Percentiles rank a stretch among this genome's conserved stretches.
These are phyloP conservation scores for Scedosporium dehoogii DNA, from an alignment of 2,329 filamentous ascomycete species.

Conservation along the genomic window DNA sequence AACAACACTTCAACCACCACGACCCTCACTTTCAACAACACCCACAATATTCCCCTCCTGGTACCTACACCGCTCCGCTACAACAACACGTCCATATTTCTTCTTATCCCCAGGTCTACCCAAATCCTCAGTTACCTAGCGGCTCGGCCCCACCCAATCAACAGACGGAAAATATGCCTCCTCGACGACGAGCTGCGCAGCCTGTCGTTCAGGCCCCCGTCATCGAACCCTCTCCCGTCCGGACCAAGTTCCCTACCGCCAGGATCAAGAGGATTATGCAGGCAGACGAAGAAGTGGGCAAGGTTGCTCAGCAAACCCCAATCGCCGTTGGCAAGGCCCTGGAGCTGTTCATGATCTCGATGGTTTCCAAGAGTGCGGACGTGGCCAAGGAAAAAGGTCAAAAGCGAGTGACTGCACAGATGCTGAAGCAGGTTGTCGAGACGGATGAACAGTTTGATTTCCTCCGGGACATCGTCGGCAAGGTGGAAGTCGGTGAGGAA, in stretches of 20 bases:
- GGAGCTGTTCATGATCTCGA: slow-evolving; percentile 93
- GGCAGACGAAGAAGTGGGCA: slow-evolving; percentile 95
- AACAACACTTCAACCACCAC: slow-evolving; percentile 6
- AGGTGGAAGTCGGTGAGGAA: slow-evolving; percentile 56
- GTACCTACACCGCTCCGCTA: background rate
- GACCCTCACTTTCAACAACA: slow-evolving; percentile 5
- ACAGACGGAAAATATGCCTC: slow-evolving; percentile 24
- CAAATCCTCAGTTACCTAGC: slow-evolving; percentile 13
- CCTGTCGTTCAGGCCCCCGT: slow-evolving; percentile 26
- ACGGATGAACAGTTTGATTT: slow-evolving; percentile 93
- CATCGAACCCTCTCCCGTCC: slow-evolving; percentile 62
- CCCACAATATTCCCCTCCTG: slow-evolving; percentile 4
- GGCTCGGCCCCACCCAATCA: slow-evolving; percentile 12
- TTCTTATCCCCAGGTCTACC: slow-evolving; percentile 2
- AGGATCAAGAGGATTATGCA: slow-evolving; percentile 99
- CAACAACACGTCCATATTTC: background rate
- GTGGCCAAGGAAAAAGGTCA: slow-evolving; percentile 75
- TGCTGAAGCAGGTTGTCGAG: slow-evolving; percentile 85
- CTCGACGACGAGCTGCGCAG: slow-evolving; percentile 25
- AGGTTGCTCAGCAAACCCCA: slow-evolving; percentile 94
- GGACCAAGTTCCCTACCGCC: slow-evolving; percentile 93
- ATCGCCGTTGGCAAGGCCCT: slow-evolving; percentile 93
- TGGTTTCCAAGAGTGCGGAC: slow-evolving; percentile 80
- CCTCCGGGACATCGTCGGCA: slow-evolving; percentile 77
- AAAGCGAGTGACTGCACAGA: slow-evolving; percentile 80